Evolutionary conservation across 2,329 filamentous ascomycete species (phyloP), one percentile per base, ranked within the genome.

Genomic region (Microdochium nivale): DNA sequence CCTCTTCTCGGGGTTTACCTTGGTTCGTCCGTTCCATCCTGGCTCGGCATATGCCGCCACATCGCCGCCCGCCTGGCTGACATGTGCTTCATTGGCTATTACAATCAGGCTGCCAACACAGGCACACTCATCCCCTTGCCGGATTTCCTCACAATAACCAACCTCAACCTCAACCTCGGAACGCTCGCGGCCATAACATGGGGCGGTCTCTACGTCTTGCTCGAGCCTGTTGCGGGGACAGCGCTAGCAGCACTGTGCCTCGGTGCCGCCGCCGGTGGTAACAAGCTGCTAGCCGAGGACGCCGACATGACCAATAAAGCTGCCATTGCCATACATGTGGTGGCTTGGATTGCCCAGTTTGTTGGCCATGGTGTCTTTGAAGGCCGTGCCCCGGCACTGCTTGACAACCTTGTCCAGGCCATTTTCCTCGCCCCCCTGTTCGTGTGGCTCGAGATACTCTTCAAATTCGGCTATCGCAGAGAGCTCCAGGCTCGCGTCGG

Each of bases 391-490:
- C 94, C 92, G 8, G 92, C 91, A 3, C 72, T 97, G 56, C 73
- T 97, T 48, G 91, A 97, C 70, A 97, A 96, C 63, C 71, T 97
- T 43, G 77, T 95, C 48, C 94, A 97, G 70, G 91, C 94, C 25
- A 69, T 97, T 57, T 92, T 97, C 63, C 77, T 97, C 24, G 94
- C 94, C 0, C 94, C 94, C 9, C 86, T 99, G 63, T 99, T 97
- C 61, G 92, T 97, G 53, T 99, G 94, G 88, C 86, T 99, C 61
- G 91, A 97, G 73, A 72, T 95, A 24, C 77, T 99, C 25, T 99
- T 99, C 75, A 83, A 78, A 62, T 80, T 95, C 49, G 94, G 94
- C 48, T 99, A 97, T 70, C 82, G 94, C 54, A 88, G 86, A 1
- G 90, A 95, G 67, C 75, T 99, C 59, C 90, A 92, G 72, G 78